Conservation (phyloP, 202 grass and related monocot species). For the Brachypodium distachyon region DNA sequence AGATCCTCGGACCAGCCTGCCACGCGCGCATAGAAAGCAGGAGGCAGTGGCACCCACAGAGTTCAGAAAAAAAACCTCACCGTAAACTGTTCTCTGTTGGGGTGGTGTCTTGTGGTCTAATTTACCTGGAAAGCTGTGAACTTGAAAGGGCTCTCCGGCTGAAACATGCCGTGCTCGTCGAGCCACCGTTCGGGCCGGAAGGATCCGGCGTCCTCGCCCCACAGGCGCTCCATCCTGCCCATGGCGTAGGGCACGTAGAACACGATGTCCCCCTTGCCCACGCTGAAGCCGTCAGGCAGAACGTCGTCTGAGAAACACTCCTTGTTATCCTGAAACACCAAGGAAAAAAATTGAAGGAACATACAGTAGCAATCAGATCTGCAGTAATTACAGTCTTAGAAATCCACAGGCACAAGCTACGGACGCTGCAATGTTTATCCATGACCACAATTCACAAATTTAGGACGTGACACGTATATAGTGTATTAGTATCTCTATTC, state of each 20-base stretch:
- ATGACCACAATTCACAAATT: neutral
- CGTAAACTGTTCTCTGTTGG: neutral
- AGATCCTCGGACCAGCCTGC: slow-evolving; percentile 64
- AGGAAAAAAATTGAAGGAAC: no score
- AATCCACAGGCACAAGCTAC: neutral
- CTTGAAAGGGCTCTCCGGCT: slow-evolving; percentile 53
- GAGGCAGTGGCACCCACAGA: no score
- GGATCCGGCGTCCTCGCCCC: slow-evolving; percentile 43
- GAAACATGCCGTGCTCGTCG: slow-evolving; percentile 28
- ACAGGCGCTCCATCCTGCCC: slow-evolving; percentile 66
- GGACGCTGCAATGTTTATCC: neutral
- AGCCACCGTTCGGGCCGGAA: slow-evolving; percentile 78
- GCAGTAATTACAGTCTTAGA: no score
- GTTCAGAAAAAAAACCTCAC: neutral
- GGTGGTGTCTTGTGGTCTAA: neutral
- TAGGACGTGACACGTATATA: no score
- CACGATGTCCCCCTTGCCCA: slow-evolving; percentile 54
- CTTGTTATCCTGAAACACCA: slow-evolving; percentile 49
- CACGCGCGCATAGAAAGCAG: neutral
- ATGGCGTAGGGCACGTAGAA: slow-evolving; percentile 59
- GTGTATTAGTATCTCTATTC: no score
- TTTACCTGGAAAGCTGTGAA: slow-evolving; percentile 77
- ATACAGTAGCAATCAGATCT: no score
- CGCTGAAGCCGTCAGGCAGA: slow-evolving; percentile 39
- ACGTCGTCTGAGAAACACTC: slow-evolving; percentile 60